Percentiles rank a stretch among this genome's conserved stretches.
Evolutionary conservation across 2,329 filamentous ascomycete species (phyloP).

Genomic region (Xylariomycetidae sp.): DNA sequence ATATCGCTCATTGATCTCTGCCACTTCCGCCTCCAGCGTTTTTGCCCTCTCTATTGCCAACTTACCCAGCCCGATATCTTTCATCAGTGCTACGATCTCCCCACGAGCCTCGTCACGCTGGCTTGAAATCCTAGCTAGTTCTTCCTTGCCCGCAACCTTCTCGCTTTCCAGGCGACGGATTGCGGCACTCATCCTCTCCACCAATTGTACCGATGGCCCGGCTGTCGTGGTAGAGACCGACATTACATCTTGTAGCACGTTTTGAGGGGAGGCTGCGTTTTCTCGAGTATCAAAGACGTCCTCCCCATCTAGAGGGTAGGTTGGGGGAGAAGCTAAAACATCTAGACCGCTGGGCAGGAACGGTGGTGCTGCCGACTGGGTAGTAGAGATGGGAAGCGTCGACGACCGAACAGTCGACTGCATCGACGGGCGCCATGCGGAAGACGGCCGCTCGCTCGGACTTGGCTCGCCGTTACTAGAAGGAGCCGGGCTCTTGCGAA

Average conservation of each 20-base stretch:
- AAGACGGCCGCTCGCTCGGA: constrained; percentile 33
- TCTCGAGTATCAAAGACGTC: constrained; percentile 51
- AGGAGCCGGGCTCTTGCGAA: constrained; percentile 44
- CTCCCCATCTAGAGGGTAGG: constrained; percentile 41
- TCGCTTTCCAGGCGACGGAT: constrained; percentile 89
- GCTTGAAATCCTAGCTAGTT: constrained; percentile 71
- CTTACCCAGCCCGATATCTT: constrained; percentile 71
- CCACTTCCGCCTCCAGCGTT: constrained; percentile 64
- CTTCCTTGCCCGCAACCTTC: constrained; percentile 83
- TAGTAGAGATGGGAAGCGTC: constrained; percentile 34
- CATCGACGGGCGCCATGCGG: constrained; percentile 45
- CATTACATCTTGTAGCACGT: constrained; percentile 76
- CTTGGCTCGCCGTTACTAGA: constrained; percentile 44
- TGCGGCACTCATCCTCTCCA: constrained; percentile 92
- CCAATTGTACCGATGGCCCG: constrained; percentile 88
- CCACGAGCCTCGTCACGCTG: constrained; percentile 89
- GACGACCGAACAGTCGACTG: constrained; percentile 41
- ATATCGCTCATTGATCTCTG: constrained; percentile 70
- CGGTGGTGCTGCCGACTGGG: constrained; percentile 26
- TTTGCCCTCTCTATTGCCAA: constrained; percentile 54
- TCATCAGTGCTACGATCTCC: constrained; percentile 88
- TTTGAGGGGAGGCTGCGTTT: constrained; percentile 57
- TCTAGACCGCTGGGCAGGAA: constrained; percentile 47
- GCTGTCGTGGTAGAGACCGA: constrained; percentile 86
- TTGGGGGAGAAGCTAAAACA: constrained; percentile 34